Evolutionary conservation across 75 land plant species (phyloP).

Genomic region (Larix kaempferi): DNA sequence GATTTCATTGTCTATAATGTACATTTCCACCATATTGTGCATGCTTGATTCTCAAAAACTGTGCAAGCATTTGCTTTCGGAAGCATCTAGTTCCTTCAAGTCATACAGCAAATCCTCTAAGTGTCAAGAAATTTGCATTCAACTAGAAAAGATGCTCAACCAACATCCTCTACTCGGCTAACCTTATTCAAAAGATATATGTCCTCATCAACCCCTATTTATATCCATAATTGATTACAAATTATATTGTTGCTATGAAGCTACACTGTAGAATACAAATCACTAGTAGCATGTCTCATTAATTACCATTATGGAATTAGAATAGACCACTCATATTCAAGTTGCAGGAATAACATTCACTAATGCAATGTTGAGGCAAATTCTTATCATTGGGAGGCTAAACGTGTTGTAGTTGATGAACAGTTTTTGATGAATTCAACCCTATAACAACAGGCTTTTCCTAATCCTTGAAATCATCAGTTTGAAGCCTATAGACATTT

Average conservation of each 20-base stretch:
- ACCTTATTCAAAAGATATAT: not conserved
- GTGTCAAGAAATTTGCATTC: not conserved
- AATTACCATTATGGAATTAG: no score
- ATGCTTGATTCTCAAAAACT: not conserved
- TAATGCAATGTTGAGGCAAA: no score
- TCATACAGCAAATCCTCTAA: no score
- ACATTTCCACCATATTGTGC: not conserved
- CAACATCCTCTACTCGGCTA: not conserved
- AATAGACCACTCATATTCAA: no score
- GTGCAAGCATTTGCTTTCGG: not conserved
- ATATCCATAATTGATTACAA: not conserved
- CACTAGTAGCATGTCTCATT: no score
- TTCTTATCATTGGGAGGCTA: no score
- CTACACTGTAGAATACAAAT: not conserved
- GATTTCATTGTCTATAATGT: not conserved
- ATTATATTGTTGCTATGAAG: not conserved
- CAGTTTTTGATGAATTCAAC: no score
- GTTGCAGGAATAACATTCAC: no score
- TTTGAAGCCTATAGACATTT: no score
- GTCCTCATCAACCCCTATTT: not conserved
- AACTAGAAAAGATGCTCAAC: not conserved
- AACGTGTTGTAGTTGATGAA: no score
- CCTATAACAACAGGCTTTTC: no score
- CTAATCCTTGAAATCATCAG: no score
- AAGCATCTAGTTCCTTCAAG: not conserved